Percentiles rank a stretch among this genome's conserved stretches.
These are phyloP conservation scores for Murraya koenigii DNA, from an alignment of 345 rosid species.

Conservation along the genomic window DNA sequence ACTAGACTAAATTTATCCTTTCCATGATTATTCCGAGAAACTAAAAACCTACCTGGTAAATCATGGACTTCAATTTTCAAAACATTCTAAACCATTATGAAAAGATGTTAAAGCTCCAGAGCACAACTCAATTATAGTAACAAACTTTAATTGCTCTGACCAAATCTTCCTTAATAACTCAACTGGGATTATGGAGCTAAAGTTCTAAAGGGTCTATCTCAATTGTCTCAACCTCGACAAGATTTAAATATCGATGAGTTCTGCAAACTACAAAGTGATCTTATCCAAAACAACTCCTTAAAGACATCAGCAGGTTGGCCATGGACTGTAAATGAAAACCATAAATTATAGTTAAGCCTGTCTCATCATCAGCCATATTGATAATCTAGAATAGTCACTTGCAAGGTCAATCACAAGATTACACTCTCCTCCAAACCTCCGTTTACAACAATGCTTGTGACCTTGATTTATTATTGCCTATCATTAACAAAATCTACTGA, in stretches of 20 bases:
- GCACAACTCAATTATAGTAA: not conserved
- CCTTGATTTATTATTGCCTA: not conserved
- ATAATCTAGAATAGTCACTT: not conserved
- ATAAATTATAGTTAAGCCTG: not conserved
- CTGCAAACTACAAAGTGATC: not conserved
- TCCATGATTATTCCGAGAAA: not conserved
- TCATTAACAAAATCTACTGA: not conserved
- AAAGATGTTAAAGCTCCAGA: not conserved
- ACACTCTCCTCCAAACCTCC: not conserved
- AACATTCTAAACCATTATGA: not conserved
- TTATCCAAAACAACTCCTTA: not conserved
- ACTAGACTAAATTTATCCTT: not conserved
- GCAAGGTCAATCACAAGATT: not conserved
- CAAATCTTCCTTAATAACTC: not conserved
- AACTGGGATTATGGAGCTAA: not conserved
- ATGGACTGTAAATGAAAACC: not conserved
- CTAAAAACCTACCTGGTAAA: not conserved
- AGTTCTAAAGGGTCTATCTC: not conserved
- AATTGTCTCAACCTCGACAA: not conserved
- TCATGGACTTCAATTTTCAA: not conserved
- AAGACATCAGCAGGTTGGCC: not conserved
- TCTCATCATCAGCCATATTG: not conserved
- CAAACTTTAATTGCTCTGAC: not conserved
- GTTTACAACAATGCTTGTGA: not conserved
- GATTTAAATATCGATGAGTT: not conserved